Conservation (phyloP, 116 monocot genomes). For the Cymodocea nodosa region DNA sequence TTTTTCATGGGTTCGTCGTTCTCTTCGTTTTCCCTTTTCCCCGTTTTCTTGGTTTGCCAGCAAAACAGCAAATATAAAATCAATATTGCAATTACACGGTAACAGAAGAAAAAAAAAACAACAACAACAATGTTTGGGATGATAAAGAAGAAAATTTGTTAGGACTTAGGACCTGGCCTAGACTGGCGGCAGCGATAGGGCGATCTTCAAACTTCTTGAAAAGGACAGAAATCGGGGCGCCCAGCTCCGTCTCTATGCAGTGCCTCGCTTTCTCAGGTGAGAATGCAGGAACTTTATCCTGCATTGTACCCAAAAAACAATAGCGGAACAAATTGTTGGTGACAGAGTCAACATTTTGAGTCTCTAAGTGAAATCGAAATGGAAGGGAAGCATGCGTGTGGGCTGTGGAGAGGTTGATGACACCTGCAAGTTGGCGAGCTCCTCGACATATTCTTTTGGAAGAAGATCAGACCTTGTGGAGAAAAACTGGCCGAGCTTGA, state of each 20-base stretch:
- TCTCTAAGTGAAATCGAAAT: neutral
- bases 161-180: conserved; percentile 70
- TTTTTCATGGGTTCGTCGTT: no score
- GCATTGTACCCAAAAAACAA: neutral
- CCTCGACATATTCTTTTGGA: conserved; percentile 83
- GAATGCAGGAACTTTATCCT: conserved; percentile 97
- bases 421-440: conserved; percentile 89
- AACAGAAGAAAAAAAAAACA: no score
- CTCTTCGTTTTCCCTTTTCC: no score
- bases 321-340: no score
- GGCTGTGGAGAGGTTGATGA: conserved; percentile 1
- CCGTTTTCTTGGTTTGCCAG: no score
- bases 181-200: conserved; percentile 96
- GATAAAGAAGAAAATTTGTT: no score
- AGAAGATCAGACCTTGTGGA: conserved; percentile 95
- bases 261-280: conserved; percentile 53
- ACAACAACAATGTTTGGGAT: neutral
- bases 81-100: no score
- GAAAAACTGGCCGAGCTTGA: conserved; percentile 81
- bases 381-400: neutral
- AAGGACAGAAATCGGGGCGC: conserved; percentile 41
- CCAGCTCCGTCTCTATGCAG: conserved; percentile 59
- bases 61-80: no score
- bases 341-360: no score
- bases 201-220: conserved; percentile 80